Base-by-base conservation (phyloP, 805 yeast species). In the Helenozyma rhizophorensis region DNA sequence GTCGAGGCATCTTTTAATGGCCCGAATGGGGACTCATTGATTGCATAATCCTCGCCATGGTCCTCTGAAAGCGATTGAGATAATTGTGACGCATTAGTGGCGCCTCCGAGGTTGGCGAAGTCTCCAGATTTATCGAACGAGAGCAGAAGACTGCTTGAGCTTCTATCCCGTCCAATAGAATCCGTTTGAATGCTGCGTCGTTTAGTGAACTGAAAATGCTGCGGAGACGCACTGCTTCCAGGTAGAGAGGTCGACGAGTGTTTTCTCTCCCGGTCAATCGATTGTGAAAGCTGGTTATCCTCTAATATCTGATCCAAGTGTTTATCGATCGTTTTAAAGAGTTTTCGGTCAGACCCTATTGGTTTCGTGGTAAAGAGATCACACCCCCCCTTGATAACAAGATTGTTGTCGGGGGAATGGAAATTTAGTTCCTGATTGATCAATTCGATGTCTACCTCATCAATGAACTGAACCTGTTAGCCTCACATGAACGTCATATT, bases 331-430 rank as follows among this genome's bases (percentile, higher is more conserved):
- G 89, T 78, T 57, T 87, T 86, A 66, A 84, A 87, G 18, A 90
- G 72, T 58, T 89, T 89, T 47, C 88, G 74, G 58, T 93, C 98
- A 1, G 90, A 73, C 1, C 93, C 86, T 15, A 89, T 86, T 1
- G 96, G 88, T 51, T 90, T 93, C 2, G 98, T 93, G 1, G 97
- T 85, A 53, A 87, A 93, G 30, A 93, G 71, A 53, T 93, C 98
- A 54, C 96, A 81, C 16, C 95, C 88, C 9, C 97, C 97, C 35
- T 76, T 74, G 24, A 93, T 78, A 28, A 65, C 61, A 16, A 65
- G 53, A 35, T 62, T 65, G 40, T 64, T 60, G 41, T 66, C 71
- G 17, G 56, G 67, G 11, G 70, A 58, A 30, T 62, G 66, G 49
- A 50, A 47, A 27, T 54, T 53, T 35, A 93, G 74, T 34, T 86